These are phyloP conservation scores for Leishmania turanica DNA, from an alignment of 208 protist species.

Conservation along the genomic window DNA sequence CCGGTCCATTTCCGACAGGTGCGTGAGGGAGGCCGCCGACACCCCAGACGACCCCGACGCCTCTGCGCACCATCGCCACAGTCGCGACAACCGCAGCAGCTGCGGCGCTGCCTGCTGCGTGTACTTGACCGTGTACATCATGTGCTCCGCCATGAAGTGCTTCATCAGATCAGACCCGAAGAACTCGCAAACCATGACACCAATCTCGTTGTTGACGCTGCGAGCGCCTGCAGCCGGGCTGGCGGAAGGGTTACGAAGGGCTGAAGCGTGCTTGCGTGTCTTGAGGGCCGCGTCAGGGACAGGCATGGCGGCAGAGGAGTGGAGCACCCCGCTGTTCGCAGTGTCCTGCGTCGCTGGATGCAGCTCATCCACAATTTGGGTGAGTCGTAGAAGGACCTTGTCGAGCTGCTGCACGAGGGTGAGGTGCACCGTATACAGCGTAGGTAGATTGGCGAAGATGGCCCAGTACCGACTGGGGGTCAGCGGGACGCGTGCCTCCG, in stretches of 20 bases:
- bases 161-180: slow-evolving; percentile 49
- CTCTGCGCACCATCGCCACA: slow-evolving; percentile 47
- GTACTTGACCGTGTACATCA: slow-evolving; percentile 81
- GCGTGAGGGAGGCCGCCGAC: slow-evolving; percentile 11
- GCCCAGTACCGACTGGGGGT: slow-evolving; percentile 64
- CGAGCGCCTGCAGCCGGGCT: background rate
- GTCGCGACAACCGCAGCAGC: slow-evolving; percentile 52
- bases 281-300: background rate
- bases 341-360: slow-evolving; percentile 15
- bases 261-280: slow-evolving; percentile 14
- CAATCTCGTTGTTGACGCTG: slow-evolving; percentile 36
- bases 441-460: slow-evolving; percentile 75
- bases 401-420: slow-evolving; percentile 53
- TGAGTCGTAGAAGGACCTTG: slow-evolving; percentile 30
- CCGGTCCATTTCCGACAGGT: slow-evolving; percentile 26
- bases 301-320: background rate
- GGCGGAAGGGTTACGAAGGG: slow-evolving; percentile 2
- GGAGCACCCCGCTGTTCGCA: background rate
- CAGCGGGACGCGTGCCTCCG: slow-evolving; percentile 9
- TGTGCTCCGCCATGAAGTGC: slow-evolving; percentile 76
- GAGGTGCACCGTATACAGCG: slow-evolving; percentile 51
- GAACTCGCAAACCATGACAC: slow-evolving; percentile 38
- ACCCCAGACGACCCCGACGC: background rate
- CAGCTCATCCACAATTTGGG: slow-evolving; percentile 41
- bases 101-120: slow-evolving; percentile 53